phyloP scores from a whole-genome alignment of 768 basidiomycete genomes.

The Pisolithus tinctorius region DNA sequence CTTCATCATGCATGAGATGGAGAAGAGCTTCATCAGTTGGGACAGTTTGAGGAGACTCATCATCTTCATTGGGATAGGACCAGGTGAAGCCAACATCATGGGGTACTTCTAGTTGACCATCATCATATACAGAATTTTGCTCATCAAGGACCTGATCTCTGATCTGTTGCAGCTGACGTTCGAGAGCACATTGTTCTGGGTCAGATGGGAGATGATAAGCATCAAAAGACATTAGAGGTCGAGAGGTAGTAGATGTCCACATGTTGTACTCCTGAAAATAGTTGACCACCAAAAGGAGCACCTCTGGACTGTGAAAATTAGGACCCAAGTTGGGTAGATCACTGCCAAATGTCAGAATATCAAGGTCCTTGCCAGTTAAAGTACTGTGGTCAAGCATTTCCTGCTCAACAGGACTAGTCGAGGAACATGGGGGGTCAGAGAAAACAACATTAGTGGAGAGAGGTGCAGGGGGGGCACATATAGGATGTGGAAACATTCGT shows the following conservation, averaged over 20 bases:
- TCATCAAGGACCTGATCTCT: neutral
- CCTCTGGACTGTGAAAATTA: conserved; percentile 4
- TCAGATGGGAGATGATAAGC: neutral
- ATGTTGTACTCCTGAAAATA: neutral
- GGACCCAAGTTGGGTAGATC: conserved; percentile 3
- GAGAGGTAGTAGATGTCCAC: neutral
- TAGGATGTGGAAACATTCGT: neutral
- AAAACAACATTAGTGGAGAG: neutral
- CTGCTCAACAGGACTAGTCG: neutral
- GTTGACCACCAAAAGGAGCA: neutral
- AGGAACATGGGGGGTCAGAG: neutral
- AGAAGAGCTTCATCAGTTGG: neutral
- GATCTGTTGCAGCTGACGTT: neutral
- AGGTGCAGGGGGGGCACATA: neutral
- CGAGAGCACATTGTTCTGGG: neutral
- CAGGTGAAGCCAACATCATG: neutral
- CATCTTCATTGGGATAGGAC: neutral
- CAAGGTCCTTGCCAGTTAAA: no score
- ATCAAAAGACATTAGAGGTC: neutral
- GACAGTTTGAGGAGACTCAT: neutral
- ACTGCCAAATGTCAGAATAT: neutral
- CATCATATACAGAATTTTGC: neutral
- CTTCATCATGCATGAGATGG: no score
- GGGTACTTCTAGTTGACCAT: neutral
- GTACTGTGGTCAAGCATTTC: no score